Percentiles rank a stretch among this genome's conserved stretches.
phyloP scores from a whole-genome alignment of 2,329 filamentous ascomycete species.

The Lachnellula hyalina region DNA sequence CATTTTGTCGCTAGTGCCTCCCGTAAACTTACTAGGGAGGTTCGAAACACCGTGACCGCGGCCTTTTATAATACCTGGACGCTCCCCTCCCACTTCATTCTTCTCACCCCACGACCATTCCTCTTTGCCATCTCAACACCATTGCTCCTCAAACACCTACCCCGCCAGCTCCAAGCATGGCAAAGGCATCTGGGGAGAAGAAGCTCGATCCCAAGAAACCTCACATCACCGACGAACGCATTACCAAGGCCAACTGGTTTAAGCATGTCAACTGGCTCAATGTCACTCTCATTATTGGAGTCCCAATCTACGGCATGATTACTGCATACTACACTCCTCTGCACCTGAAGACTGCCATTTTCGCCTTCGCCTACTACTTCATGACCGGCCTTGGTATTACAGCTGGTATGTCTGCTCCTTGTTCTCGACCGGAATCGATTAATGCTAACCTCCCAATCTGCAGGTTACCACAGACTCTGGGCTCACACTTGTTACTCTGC shows the following conservation, averaged over 20 bases:
- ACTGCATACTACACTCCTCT: conserved; percentile 75
- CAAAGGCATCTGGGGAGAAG: conserved; percentile 31
- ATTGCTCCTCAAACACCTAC: conserved; percentile 21
- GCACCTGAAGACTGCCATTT: conserved; percentile 64
- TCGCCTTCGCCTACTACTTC: conserved; percentile 75
- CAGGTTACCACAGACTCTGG: conserved; percentile 77
- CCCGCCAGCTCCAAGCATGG: conserved; percentile 24
- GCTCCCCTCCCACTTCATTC: conserved; percentile 3
- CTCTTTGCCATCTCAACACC: conserved; percentile 9
- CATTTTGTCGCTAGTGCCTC: not conserved
- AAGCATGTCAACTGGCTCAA: conserved; percentile 95
- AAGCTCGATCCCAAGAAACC: conserved; percentile 60
- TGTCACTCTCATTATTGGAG: conserved; percentile 70
- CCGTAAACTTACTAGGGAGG: not conserved
- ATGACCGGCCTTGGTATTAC: conserved; percentile 77
- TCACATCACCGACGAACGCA: conserved; percentile 78
- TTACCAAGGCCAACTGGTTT: conserved; percentile 80
- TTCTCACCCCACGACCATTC: conserved; percentile 11
- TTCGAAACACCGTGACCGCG: not conserved
- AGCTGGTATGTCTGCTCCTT: conserved; percentile 50
- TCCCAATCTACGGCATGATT: conserved; percentile 70
- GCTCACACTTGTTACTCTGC: conserved; percentile 82
- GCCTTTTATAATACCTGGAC: not conserved
- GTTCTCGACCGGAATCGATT: not conserved
- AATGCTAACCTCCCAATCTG: not conserved